phyloP scores from a whole-genome alignment of 345 rosid species.

The Geranium brycei region DNA sequence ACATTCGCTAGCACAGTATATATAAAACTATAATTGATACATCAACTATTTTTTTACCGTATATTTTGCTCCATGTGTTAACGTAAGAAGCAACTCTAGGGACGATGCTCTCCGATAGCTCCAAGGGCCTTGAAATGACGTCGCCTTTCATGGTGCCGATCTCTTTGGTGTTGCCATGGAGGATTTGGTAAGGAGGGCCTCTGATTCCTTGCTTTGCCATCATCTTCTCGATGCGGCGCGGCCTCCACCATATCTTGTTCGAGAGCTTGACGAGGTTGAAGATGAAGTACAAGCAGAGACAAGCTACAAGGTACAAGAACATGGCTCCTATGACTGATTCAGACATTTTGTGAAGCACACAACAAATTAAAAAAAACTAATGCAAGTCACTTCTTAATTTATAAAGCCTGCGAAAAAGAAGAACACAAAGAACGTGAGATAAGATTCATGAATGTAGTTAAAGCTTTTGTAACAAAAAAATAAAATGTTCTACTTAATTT shows the following conservation, averaged over 20 bases:
- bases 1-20: too few species aligned
- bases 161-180: conserved; percentile 13
- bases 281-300: conserved; percentile 8
- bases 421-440: too few species aligned
- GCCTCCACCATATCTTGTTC: conserved; percentile 23
- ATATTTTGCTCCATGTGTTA: conserved; percentile 17
- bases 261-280: conserved; percentile 9
- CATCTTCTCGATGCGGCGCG: conserved; percentile 6
- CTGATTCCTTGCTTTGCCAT: conserved; percentile 15
- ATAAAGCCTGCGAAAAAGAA: too few species aligned
- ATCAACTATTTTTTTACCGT: conserved; percentile 4
- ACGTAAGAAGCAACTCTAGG: conserved; percentile 17
- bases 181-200: conserved; percentile 19
- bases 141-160: conserved; percentile 1
- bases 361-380: too few species aligned
- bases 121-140: conserved; percentile 7
- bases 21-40: too few species aligned
- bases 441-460: too few species aligned
- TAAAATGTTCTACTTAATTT: too few species aligned
- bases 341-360: not conserved
- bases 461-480: too few species aligned
- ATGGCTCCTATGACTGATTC: not conserved
- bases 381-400: too few species aligned
- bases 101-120: conserved; percentile 16
- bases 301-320: conserved; percentile 4